These are phyloP conservation scores for Micractinium conductrix DNA, from an alignment of 139 green algal species.

Conservation along the genomic window DNA sequence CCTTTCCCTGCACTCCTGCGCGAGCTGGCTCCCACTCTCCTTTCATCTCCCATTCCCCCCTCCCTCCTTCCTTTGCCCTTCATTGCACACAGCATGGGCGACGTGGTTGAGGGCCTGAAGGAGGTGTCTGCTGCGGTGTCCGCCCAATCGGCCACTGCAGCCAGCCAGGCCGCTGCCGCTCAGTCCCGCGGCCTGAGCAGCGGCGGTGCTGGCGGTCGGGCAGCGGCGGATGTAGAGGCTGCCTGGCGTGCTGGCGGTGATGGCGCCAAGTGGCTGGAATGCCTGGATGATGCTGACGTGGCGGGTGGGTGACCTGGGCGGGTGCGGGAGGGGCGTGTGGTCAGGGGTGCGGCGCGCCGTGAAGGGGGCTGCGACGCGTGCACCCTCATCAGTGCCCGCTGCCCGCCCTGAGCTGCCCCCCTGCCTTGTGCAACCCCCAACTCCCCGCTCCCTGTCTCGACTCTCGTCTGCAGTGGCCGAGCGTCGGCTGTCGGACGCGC, in stretches of 20 bases:
- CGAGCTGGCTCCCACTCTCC: too few species aligned
- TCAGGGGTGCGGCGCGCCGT: too few species aligned
- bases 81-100: constrained; percentile 8
- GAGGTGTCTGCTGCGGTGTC: constrained; percentile 2
- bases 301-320: constrained; percentile 11
- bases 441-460: not conserved
- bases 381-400: not conserved
- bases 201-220: not conserved
- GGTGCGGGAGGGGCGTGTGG: too few species aligned
- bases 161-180: not conserved
- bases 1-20: too few species aligned
- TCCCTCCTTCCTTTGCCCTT: not conserved
- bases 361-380: not conserved
- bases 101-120: constrained; percentile 31
- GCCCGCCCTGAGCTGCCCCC: not conserved
- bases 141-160: not conserved
- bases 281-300: constrained; percentile 48
- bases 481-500: constrained; percentile 37
- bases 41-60: not conserved
- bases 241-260: constrained; percentile 33
- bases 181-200: not conserved
- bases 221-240: not conserved
- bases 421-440: not conserved
- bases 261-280: constrained; percentile 39
- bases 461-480: constrained; percentile 46